Percentiles rank a stretch among this genome's conserved stretches.
These are phyloP conservation scores for Thalassiosira allenii DNA, from an alignment of 352 stramenopile genomes.

Conservation along the genomic window DNA sequence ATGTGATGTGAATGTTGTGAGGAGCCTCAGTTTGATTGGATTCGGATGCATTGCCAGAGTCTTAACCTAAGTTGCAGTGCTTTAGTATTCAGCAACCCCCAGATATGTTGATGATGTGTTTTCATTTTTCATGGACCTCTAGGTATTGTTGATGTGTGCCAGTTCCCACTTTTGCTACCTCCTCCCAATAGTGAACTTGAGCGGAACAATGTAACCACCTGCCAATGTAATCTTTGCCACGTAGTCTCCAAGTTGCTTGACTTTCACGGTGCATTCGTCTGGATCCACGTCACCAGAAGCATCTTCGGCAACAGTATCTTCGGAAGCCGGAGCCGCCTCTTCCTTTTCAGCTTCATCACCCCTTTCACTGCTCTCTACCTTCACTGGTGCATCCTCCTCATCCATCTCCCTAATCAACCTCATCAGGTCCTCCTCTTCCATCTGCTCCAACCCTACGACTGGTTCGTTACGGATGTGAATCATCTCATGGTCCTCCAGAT, in stretches of 20 bases:
- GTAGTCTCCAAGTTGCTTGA: conserved; percentile 77
- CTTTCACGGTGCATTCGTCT: conserved; percentile 47
- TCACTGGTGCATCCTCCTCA: conserved; percentile 3
- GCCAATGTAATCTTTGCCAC: conserved; percentile 75
- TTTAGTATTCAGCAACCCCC: no score
- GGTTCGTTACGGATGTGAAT: conserved; percentile 66
- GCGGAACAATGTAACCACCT: conserved; percentile 69
- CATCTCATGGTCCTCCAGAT: conserved; percentile 78
- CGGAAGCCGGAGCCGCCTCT: not conserved
- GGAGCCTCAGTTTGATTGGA: no score
- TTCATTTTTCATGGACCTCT: not conserved
- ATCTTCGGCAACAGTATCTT: conserved; percentile 3
- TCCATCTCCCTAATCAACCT: conserved; percentile 48
- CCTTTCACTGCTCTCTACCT: not conserved
- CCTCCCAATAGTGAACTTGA: conserved; percentile 67
- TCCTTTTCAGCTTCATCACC: conserved; percentile 12
- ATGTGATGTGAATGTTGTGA: not conserved
- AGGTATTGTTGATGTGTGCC: not conserved
- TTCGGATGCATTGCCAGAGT: no score
- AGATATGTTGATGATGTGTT: no score
- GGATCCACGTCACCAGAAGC: conserved; percentile 12
- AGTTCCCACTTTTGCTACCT: conserved; percentile 24
- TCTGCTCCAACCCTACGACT: conserved; percentile 46
- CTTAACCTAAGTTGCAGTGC: no score
- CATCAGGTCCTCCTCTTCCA: conserved; percentile 55